A percentile compares a stretch with the other conserved stretches of the same genome.
These are phyloP conservation scores for Rhodosporidiobolus sp. DNA, from an alignment of 768 basidiomycete species.

Conservation along the genomic window DNA sequence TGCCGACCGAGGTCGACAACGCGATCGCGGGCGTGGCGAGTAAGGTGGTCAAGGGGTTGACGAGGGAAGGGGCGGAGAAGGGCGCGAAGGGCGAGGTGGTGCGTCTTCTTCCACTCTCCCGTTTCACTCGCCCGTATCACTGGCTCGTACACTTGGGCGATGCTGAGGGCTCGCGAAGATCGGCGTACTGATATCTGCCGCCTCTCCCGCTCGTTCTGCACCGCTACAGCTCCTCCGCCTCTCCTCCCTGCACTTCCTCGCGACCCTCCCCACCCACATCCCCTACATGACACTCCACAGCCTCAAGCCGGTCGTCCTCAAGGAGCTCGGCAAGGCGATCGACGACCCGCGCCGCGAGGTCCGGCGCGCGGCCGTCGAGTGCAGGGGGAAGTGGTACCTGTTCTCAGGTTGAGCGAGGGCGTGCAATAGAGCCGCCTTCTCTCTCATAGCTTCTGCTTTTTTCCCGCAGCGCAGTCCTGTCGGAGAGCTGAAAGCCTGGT, in stretches of 20 bases:
- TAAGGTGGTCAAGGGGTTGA: slow-evolving; percentile 63
- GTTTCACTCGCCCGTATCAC: too few relatives aligned
- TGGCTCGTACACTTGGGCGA: not conserved
- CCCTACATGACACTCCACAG: slow-evolving; percentile 81
- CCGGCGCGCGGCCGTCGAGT: slow-evolving; percentile 82
- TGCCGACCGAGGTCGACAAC: slow-evolving; percentile 56
- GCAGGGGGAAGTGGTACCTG: slow-evolving; percentile 54
- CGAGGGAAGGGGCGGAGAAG: not conserved
- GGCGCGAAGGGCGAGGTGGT: slow-evolving; percentile 22
- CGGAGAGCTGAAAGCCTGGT: too few relatives aligned
- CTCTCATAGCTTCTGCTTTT: too few relatives aligned
- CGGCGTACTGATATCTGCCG: too few relatives aligned
- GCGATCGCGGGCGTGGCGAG: slow-evolving; percentile 70
- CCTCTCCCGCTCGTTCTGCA: not conserved
- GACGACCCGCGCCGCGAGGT: slow-evolving; percentile 88
- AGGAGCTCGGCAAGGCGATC: slow-evolving; percentile 67
- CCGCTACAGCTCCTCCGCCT: slow-evolving; percentile 65
- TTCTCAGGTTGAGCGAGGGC: not conserved
- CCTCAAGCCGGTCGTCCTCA: slow-evolving; percentile 67
- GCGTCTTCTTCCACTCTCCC: not conserved
- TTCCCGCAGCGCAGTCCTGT: too few relatives aligned
- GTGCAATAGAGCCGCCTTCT: not conserved
- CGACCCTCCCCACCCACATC: slow-evolving; percentile 67
- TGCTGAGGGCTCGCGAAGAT: not conserved
- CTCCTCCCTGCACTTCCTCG: slow-evolving; percentile 71